Base-by-base conservation (phyloP, 306 rosid genomes). In the Cajanus cajan region DNA sequence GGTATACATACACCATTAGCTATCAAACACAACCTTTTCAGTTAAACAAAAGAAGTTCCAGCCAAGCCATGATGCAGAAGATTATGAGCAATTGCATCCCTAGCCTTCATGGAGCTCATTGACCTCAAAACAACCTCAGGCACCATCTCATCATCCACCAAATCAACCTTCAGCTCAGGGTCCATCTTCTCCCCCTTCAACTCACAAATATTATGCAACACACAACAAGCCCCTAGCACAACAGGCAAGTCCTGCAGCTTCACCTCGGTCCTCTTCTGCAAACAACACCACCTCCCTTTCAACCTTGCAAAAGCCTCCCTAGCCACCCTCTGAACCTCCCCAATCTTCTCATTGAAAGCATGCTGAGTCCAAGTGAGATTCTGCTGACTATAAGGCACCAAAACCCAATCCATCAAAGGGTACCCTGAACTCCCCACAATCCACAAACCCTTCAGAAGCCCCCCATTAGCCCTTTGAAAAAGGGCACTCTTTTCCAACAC, bases 211-310 rank as follows among this genome's bases (percentile, higher is more conserved):
- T 96, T 96, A 50, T 96, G 99, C 84, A 93, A 41, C 36, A 96
- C 99, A 51, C 98, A 96, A 16, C 99, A 96, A 2, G 99, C 99
- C n/a, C 94, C 98, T 6, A 93, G 97, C 2, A 96, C 93, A 39
- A 89, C 88, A 4, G 98, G 97, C 87, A 93, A 79, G 61, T 96
- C 98, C 57, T 93, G 98, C 0, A 96, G 90, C 68, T 96, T 96
- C 73, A 91, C 97, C 83, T 96, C 99, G 0, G 99, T 91, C 65
- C 98, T 51, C 71, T 90, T 92, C 84, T 93, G 97, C 82, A 96
- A 47, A 76, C 98, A 96, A 77, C 82, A 43, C 99, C 99, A 96
- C 84, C 99, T 85, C 37, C 94, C 98, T 78, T 96, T 96, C 68
- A 96, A 43, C 62, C 93, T 89, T 0, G 88, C 94, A 68, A 96